Evolutionary conservation across 345 rosid genomes (phyloP), one percentile per base, ranked within the genome.

Genomic region (Eucalyptus tenuipes): DNA sequence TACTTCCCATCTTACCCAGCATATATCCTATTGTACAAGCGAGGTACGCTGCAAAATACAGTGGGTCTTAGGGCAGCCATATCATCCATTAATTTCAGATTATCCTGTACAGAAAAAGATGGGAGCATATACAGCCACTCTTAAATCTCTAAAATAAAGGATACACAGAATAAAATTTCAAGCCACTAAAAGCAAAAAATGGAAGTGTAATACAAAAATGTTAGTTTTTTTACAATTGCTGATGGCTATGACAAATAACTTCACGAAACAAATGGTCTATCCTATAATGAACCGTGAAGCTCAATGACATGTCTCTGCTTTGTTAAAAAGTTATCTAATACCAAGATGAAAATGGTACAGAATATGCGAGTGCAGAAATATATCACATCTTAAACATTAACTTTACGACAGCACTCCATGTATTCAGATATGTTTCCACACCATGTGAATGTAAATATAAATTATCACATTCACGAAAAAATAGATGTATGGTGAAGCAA

Each of bases 21-120:
- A 91, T 98, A 98, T 91, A 98, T 96, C 94, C 99, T 96, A 88
- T 97, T 97, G 90, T 94, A 97, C 88, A 97, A 91, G 89, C 99
- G 98, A 93, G 99, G 99, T 89, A 98, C 99, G 81, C 99, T 97
- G 95, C 95, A 91, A 92, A 98, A 98, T 88, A 98, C 6, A 53
- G 99, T 98, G 44, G 99, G 99, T 89, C 98, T 95, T 66, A 98
- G 95, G 89, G 95, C 94, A 90, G 96, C 96, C 93, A 98, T 80
- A 91, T 98, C 99, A 91, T 98, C 99, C 94, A 97, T 91, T 89
- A 98, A 87, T 88, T 97, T 98, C 97, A 96, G 55, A 93, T 93
- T 97, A 91, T 98, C 99, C 99, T 98, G 95, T 93, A 92, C 29
- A 86, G 20, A 59, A 31, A 75, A 40, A 40, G 45, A 75, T 75